phyloP scores from a whole-genome alignment of 1,139 yeast genomes.

The Schizosaccharomyces versatilis region DNA sequence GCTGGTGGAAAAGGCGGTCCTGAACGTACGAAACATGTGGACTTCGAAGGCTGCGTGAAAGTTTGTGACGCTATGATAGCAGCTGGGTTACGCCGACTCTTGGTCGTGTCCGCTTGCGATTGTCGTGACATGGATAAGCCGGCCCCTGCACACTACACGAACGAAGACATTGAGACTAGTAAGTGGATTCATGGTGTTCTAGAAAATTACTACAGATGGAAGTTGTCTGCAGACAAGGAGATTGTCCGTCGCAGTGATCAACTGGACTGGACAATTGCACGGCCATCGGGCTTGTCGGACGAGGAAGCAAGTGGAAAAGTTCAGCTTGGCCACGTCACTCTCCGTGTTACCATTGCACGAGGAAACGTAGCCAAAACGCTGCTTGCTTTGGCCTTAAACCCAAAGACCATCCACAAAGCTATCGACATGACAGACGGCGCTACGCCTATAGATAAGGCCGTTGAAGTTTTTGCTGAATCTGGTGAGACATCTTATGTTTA shows the following conservation, averaged over 20 bases:
- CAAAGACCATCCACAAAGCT: not conserved
- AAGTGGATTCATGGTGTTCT: conserved; percentile 18
- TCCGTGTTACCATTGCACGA: conserved; percentile 2
- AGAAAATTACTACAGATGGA: conserved; percentile 29
- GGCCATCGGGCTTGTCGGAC: conserved; percentile 28
- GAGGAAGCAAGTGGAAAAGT: conserved; percentile 24
- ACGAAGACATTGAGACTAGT: conserved; percentile 29
- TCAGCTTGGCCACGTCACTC: not conserved
- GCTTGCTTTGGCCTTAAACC: not conserved
- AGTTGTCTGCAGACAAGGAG: conserved; percentile 34
- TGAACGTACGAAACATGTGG: conserved; percentile 30
- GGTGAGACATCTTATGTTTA: not conserved
- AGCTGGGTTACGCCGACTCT: conserved; percentile 30
- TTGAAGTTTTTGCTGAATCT: not conserved
- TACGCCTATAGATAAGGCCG: not conserved
- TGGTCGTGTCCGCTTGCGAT: conserved; percentile 35
- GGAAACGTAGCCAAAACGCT: conserved; percentile 3
- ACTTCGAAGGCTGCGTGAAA: conserved; percentile 36
- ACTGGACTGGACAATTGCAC: conserved; percentile 28
- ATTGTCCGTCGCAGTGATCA: conserved; percentile 21
- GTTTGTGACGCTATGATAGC: conserved; percentile 27
- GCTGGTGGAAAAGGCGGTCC: conserved; percentile 33
- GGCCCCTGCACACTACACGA: conserved; percentile 12
- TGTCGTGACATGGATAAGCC: not conserved
- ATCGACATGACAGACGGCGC: not conserved